These are phyloP conservation scores for Xylariaceae sp. DNA, from an alignment of 2,329 filamentous ascomycete species.

Conservation along the genomic window DNA sequence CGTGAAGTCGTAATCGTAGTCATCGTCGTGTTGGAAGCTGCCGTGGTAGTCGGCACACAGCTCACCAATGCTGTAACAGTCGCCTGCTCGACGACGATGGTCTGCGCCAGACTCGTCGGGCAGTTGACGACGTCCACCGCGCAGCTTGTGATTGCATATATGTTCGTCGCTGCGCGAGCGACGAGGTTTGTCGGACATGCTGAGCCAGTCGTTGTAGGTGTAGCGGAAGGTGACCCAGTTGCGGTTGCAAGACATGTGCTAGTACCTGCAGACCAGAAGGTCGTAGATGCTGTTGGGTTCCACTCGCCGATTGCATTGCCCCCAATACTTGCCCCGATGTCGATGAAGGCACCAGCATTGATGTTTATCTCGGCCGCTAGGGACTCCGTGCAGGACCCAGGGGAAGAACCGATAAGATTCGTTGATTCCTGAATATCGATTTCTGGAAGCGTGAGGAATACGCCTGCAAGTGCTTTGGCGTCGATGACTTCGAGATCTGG, in stretches of 20 bases:
- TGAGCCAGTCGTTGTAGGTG: not conserved
- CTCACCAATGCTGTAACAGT: not conserved
- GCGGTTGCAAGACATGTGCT: slow-evolving; percentile 21
- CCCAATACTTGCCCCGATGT: slow-evolving; percentile 24
- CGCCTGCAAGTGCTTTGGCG: slow-evolving; percentile 22
- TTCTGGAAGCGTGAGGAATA: slow-evolving; percentile 25
- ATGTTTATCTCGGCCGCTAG: slow-evolving; percentile 26
- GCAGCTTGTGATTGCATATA: slow-evolving; percentile 22
- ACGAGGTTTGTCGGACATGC: slow-evolving; percentile 11
- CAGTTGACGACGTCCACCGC: slow-evolving; percentile 23
- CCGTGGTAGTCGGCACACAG: not conserved
- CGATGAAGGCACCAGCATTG: slow-evolving; percentile 28
- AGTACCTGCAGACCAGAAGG: slow-evolving; percentile 22
- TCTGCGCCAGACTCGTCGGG: slow-evolving; percentile 22
- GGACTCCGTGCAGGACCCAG: slow-evolving; percentile 12
- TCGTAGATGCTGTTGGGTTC: slow-evolving; percentile 25
- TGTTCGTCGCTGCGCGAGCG: slow-evolving; percentile 14
- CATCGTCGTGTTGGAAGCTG: not conserved
- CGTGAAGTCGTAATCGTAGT: not conserved
- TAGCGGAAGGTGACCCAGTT: slow-evolving; percentile 2
- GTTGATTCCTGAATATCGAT: slow-evolving; percentile 13
- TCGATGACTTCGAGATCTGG: slow-evolving; percentile 18
- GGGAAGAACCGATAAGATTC: slow-evolving; percentile 8
- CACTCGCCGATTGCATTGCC: slow-evolving; percentile 18
- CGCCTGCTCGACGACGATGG: slow-evolving; percentile 22